Base-by-base conservation (phyloP, 2,329 filamentous ascomycete species). In the Tolypocladium tropicale region DNA sequence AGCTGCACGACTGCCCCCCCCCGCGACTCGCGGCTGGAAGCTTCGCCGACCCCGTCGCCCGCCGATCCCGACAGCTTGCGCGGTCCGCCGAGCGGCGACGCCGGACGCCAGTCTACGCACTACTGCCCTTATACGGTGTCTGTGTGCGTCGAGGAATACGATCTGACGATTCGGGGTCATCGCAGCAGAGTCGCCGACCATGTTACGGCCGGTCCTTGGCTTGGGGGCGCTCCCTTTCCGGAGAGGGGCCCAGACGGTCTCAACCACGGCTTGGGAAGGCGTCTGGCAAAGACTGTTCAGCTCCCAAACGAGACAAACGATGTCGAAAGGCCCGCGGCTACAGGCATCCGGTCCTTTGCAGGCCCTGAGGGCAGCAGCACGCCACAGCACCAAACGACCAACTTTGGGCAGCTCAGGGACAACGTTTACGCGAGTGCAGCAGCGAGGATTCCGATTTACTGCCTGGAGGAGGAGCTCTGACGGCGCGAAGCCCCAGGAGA, bases 401-500 rank as follows among this genome's bases (percentile, higher is more conserved):
- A 53, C 30, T 2, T 25, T 32, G 32, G 53, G 54, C 48, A 61
- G 58, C 50, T 60, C 61, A 41, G 61, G 62, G 30, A 50, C 55
- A 49, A 58, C 60, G 32, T 60, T 67, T 18, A 62, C 63, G 39
- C 63, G 62, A 32, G 56, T 56, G 7, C 54, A 66, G 49, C 62
- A 34, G 33, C 21, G 56, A 48, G 63, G 62, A 43, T 74, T 74
- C 57, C 63, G 64, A 32, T 72, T 70, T 56, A 69, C 71, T 2
- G 59, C 69, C 5, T 70, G 69, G 63, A 62, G 67, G 55, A 60
- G 64, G 51, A 65, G 59, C 51, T 62, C 64, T 37, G 60, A 60
- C n/a, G 58, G 59, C 18, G 60, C 59, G 4, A 58, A 65, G 50
- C 58, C 60, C 11, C 57, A 64, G 43, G 57, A 67, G 60, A 64